Evolutionary conservation across 108 stramenopile genomes (phyloP).

Genomic region (Cyclotella cryptica): DNA sequence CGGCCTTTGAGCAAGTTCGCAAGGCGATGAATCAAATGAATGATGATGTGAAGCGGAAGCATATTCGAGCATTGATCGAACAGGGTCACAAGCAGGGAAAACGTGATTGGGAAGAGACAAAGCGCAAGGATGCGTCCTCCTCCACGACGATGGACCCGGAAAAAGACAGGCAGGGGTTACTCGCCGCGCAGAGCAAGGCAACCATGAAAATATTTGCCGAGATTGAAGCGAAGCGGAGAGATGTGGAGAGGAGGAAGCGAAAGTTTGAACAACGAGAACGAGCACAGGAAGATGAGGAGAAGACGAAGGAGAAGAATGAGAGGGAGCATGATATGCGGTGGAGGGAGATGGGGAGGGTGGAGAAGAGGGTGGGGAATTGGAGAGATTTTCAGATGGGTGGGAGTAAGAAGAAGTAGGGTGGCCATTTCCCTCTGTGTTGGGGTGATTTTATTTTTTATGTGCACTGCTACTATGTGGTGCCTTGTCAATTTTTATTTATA

Average conservation of each 20-base stretch:
- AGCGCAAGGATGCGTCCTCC: not conserved
- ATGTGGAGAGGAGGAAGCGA: constrained; percentile 79
- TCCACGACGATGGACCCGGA: not conserved
- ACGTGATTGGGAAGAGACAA: constrained; percentile 54
- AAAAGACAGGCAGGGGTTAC: constrained; percentile 36
- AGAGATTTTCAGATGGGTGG: constrained; percentile 75
- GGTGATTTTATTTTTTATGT: no score
- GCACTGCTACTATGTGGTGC: no score
- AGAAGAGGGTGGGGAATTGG: constrained; percentile 92
- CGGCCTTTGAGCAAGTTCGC: constrained; percentile 83
- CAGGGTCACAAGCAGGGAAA: constrained; percentile 81
- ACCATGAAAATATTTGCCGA: constrained; percentile 87
- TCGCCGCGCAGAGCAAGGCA: constrained; percentile 62
- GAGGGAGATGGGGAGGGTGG: constrained; percentile 77
- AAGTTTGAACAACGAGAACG: constrained; percentile 79
- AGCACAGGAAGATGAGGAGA: constrained; percentile 86
- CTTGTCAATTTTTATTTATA: no score
- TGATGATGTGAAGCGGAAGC: constrained; percentile 64
- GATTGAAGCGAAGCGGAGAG: constrained; percentile 78
- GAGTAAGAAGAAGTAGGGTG: not conserved
- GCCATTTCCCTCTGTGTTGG: no score
- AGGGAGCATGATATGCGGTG: constrained; percentile 80
- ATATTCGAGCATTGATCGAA: constrained; percentile 67
- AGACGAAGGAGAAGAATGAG: constrained; percentile 68
- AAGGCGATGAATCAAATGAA: constrained; percentile 74